Evolutionary conservation across 805 yeast species (phyloP), one percentile per base, ranked within the genome.

Genomic region (Jamesozyma lodderae): DNA sequence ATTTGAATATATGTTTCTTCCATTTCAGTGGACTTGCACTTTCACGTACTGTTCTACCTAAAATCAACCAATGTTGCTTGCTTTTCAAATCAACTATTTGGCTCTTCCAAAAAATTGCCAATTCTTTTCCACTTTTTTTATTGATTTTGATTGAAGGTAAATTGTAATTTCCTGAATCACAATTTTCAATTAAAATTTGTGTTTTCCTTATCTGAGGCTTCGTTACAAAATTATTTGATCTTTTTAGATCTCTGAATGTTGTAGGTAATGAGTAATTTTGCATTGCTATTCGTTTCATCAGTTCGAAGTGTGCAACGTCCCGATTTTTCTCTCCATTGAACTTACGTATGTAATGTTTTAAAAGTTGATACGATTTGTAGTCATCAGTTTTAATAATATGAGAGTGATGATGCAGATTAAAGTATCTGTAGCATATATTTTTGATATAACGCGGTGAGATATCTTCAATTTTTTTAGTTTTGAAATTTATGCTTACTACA

Each of bases 1-100:
- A 32, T 31, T 23, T 40, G 34, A 19, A 39, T 43, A 21, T 26
- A 6, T 22, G 19, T 26, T 19, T 40, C 20, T 41, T 41, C 23
- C 14, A 28, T 37, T 47, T 53, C 19, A 43, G 19, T 11, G 50
- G 49, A n/a, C 26, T 23, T 3, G 29, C 33, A 13, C 11, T 40
- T n/a, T 15, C 7, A 13, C 33, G 38, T 6, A 55, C 24, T 1
- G 52, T 35, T 30, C 59, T 38, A 1, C 61, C 60, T 16, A 51
- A 20, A n/a, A 49, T 42, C 4, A 41, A 36, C 61, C 61, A 56
- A 40, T 49, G 57, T 24, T 49, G 51, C 25, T 24, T 35, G 30
- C 55, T 47, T 36, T 51, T 53, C 22, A 55, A 29, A 8, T 40
- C 14, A 10, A 46, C 13, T 3, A 56, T 36, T 21, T 48, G 51